A percentile compares a stretch with the other conserved stretches of the same genome.
phyloP scores from a whole-genome alignment of 352 stramenopile species.

The Elongisporangium prolatum region DNA sequence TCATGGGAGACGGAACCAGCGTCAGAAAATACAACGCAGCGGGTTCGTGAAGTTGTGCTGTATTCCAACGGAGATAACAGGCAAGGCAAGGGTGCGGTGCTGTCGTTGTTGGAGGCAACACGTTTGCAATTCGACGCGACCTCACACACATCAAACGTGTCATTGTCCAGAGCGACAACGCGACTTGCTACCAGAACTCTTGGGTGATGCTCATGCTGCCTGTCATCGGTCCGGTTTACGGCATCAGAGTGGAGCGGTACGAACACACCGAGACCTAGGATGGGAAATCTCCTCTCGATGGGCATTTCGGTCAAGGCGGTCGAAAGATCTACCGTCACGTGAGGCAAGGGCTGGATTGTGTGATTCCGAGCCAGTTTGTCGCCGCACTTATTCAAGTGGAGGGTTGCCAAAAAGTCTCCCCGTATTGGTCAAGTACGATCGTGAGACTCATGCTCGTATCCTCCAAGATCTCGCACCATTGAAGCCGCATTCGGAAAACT shows the following conservation, averaged over 20 bases:
- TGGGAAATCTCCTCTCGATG: constrained; percentile 14
- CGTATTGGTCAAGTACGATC: constrained; percentile 4
- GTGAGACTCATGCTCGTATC: not conserved
- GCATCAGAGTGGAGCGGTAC: constrained; percentile 9
- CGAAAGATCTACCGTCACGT: constrained; percentile 6
- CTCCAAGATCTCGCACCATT: constrained; percentile 1
- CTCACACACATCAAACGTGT: constrained; percentile 12
- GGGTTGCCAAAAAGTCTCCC: constrained; percentile 11
- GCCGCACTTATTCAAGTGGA: constrained; percentile 4
- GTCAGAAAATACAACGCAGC: not conserved
- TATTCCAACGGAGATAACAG: constrained; percentile 7
- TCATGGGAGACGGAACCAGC: constrained; percentile 4
- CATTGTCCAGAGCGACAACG: constrained; percentile 16
- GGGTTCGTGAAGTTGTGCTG: constrained; percentile 13
- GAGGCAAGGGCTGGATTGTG: constrained; percentile 10
- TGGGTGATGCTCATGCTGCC: constrained; percentile 8
- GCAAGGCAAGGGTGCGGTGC: constrained; percentile 12
- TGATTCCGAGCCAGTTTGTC: constrained; percentile 6
- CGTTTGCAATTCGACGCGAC: constrained; percentile 10
- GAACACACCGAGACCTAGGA: constrained; percentile 15
- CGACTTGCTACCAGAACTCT: constrained; percentile 16
- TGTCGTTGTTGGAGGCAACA: constrained; percentile 14
- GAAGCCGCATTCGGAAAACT: not conserved
- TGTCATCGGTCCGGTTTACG: constrained; percentile 6
- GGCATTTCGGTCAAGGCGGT: constrained; percentile 10